Evolutionary conservation across 139 green algal genomes (phyloP).

Genomic region (Haematococcus sp.): DNA sequence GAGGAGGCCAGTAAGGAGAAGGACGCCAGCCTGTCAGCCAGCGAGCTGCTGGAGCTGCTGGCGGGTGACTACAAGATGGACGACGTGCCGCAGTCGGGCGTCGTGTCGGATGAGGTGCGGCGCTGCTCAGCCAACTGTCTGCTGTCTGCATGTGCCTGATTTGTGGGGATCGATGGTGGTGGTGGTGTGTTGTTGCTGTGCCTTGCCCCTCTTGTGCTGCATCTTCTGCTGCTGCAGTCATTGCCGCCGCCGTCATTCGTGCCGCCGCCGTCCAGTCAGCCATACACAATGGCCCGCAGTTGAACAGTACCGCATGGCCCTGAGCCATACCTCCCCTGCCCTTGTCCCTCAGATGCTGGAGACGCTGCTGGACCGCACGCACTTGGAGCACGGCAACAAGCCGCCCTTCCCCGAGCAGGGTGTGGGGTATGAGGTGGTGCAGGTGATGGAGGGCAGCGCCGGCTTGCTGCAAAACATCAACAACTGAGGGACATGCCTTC

Average conservation of each 20-base stretch:
- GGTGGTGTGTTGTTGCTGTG: not conserved
- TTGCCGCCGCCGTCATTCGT: not conserved
- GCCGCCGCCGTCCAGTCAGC: not conserved
- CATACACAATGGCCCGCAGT: not conserved
- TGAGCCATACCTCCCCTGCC: too few relatives aligned
- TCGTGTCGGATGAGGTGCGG: constrained; percentile 54
- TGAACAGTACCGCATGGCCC: too few relatives aligned
- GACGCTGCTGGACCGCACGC: constrained; percentile 67
- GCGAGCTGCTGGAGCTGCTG: constrained; percentile 82
- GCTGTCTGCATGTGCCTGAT: not conserved
- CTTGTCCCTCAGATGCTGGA: constrained; percentile 32
- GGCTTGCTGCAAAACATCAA: constrained; percentile 25
- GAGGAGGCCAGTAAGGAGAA: constrained; percentile 10
- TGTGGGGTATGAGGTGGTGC: constrained; percentile 63
- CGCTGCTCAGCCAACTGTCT: too few relatives aligned
- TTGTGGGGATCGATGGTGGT: not conserved
- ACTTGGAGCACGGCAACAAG: constrained; percentile 39
- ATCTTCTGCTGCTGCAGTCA: not conserved
- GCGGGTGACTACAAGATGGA: constrained; percentile 45
- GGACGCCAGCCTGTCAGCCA: constrained; percentile 43
- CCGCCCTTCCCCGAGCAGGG: constrained; percentile 55
- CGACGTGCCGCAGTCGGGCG: constrained; percentile 70
- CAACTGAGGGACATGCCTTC: not conserved
- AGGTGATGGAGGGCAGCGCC: constrained; percentile 10
- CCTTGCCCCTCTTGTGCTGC: too few relatives aligned